Conservation (phyloP, 768 basidiomycete species). For the Pleurotus tuoliensis region DNA sequence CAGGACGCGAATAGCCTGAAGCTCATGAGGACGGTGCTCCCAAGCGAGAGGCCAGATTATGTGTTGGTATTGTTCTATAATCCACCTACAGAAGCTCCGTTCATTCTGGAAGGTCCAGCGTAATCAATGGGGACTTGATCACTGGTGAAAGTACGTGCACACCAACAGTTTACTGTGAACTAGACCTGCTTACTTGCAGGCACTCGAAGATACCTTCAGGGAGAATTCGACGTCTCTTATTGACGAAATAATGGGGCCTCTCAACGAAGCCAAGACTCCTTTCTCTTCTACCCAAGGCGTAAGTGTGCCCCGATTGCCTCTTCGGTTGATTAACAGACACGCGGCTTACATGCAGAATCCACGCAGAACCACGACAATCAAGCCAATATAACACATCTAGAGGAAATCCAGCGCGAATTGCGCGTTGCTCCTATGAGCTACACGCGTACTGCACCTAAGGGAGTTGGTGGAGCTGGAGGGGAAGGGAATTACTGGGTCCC, state of each 20-base stretch:
- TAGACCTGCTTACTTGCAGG: neutral
- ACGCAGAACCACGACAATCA: constrained; percentile 73
- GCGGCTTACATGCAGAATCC: too few species aligned
- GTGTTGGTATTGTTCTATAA: constrained; percentile 39
- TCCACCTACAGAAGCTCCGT: neutral
- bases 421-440: constrained; percentile 56
- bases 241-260: constrained; percentile 58
- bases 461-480: constrained; percentile 61
- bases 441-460: constrained; percentile 54
- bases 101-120: constrained; percentile 29
- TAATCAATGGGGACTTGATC: constrained; percentile 71
- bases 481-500: constrained; percentile 80
- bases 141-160: constrained; percentile 56
- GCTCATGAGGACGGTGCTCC: constrained; percentile 54
- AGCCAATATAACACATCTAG: constrained; percentile 64
- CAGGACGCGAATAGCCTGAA: constrained; percentile 62
- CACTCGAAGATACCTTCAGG: constrained; percentile 50
- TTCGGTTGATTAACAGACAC: too few species aligned
- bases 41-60: constrained; percentile 62
- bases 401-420: constrained; percentile 64
- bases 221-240: constrained; percentile 66
- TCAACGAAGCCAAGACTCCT: constrained; percentile 53
- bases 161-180: neutral
- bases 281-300: constrained; percentile 73
- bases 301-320: constrained; percentile 14